Conservation (phyloP, 31 red algal species). For the Odonthalia washingtoniensis region DNA sequence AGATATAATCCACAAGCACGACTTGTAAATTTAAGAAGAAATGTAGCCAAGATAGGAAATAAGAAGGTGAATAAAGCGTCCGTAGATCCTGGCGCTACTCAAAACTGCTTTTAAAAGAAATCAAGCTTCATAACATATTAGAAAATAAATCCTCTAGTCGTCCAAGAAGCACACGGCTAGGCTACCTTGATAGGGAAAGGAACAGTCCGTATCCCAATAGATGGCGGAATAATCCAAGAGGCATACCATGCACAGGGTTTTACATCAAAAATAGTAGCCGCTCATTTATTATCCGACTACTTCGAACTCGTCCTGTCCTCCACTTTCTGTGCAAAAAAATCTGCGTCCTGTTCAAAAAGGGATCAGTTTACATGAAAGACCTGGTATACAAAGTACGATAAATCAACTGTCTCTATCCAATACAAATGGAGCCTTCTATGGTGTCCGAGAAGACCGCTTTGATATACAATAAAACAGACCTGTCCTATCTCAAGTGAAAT, state of each 20-base stretch:
- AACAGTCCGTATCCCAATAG: slow-evolving; percentile 9
- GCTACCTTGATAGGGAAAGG: slow-evolving; percentile 33
- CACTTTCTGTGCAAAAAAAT: background rate
- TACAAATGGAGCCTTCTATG: background rate
- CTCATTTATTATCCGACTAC: slow-evolving; percentile 33
- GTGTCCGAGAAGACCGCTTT: background rate
- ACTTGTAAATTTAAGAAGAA: slow-evolving; percentile 19
- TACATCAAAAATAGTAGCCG: background rate
- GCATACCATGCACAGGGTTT: slow-evolving; percentile 40
- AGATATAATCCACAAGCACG: background rate
- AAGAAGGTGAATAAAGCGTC: background rate
- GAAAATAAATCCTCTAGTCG: background rate
- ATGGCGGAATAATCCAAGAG: background rate
- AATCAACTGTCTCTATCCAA: background rate
- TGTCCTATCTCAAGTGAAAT: background rate
- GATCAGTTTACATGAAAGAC: background rate
- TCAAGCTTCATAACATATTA: slow-evolving; percentile 38
- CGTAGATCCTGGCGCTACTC: slow-evolving; percentile 42
- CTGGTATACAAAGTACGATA: background rate
- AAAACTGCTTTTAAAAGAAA: slow-evolving; percentile 27
- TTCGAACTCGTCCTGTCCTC: slow-evolving; percentile 5
- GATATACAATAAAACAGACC: background rate
- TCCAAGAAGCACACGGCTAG: slow-evolving; percentile 11
- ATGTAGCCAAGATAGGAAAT: background rate
- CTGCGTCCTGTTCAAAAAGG: slow-evolving; percentile 2